Conservation (phyloP, 176 grass and related monocot species). For the Tuctoria greenei region DNA sequence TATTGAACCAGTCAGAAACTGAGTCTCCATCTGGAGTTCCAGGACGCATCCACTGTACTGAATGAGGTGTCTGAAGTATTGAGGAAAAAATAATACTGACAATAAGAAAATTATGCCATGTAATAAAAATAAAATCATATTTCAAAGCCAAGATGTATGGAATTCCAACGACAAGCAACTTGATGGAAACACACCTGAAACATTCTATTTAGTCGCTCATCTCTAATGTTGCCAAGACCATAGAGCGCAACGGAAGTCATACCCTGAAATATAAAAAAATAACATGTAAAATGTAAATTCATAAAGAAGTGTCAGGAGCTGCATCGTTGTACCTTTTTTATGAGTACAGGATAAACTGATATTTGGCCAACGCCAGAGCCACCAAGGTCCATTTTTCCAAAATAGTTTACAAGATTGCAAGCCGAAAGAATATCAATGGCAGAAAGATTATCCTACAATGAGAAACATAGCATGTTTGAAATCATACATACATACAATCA, state of each 20-base stretch:
- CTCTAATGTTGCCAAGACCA: constrained; percentile 96
- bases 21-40: constrained; percentile 70
- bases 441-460: constrained; percentile 91
- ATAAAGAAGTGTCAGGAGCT: not conserved
- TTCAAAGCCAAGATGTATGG: not conserved
- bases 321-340: constrained; percentile 65
- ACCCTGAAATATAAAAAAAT: constrained; percentile 56
- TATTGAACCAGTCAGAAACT: constrained; percentile 89
- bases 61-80: constrained; percentile 77
- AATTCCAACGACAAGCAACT: not conserved
- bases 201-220: constrained; percentile 94
- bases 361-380: constrained; percentile 89
- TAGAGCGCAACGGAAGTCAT: constrained; percentile 78
- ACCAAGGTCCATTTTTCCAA: constrained; percentile 92
- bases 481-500: constrained; percentile 6
- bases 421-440: constrained; percentile 94
- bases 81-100: constrained; percentile 23
- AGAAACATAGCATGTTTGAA: constrained; percentile 12
- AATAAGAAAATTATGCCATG: not conserved
- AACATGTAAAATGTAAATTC: constrained; percentile 2
- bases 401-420: constrained; percentile 99
- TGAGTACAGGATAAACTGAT: constrained; percentile 72
- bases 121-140: not conserved
- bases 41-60: constrained; percentile 91
- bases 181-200: constrained; percentile 72